Evolutionary conservation across 1,284 basidiomycete species (phyloP), one percentile per base, ranked within the genome.

Genomic region (Bjerkandera adusta): DNA sequence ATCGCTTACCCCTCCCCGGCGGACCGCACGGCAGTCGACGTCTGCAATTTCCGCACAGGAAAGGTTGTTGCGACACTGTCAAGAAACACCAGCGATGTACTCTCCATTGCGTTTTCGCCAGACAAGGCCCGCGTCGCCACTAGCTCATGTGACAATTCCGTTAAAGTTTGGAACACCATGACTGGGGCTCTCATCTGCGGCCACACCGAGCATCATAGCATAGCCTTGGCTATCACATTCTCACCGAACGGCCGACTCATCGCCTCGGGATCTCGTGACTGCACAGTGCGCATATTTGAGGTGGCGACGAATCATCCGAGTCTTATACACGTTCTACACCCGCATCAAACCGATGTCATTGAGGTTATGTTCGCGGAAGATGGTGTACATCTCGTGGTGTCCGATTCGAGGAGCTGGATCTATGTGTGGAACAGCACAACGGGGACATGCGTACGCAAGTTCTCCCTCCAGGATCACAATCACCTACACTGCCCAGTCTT

Each of bases 101-200:
- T 34, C 25, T 37, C 43, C 22, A 57, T 59, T 6, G 43, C 36
- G 2, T 61, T 60, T 53, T 63, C 62, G 1, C 57, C 56, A 8
- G 52, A 60, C 43, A 53, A 56, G 8, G 41, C 37, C 25, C 52
- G 45, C 24, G 36, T 59, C 32, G 57, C 51, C 18, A 60, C 59
- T 10, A 57, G 57, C 20, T 50, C 52, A n/a, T 52, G 49, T 3
- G 62, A 65, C 53, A 50, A 54, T 42, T 53, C 48, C 4, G 48
- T 52, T n/a, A 48, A 56, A n/a, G 45, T 62, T 13, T 61, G 58
- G 59, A 37, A 58, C 26, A 50, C 51, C 50, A 29, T 52, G 61
- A 25, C 36, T 43, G 5, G 61, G 47, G 21, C 61, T 62, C 51
- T 47, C 37, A 1, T 63, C 59, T 5, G 50, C 57, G 0, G 59